A percentile compares a stretch with the other conserved stretches of the same genome.
These are phyloP conservation scores for Amesomyces nigricolor DNA, from an alignment of 2,329 filamentous ascomycete species.

Conservation along the genomic window DNA sequence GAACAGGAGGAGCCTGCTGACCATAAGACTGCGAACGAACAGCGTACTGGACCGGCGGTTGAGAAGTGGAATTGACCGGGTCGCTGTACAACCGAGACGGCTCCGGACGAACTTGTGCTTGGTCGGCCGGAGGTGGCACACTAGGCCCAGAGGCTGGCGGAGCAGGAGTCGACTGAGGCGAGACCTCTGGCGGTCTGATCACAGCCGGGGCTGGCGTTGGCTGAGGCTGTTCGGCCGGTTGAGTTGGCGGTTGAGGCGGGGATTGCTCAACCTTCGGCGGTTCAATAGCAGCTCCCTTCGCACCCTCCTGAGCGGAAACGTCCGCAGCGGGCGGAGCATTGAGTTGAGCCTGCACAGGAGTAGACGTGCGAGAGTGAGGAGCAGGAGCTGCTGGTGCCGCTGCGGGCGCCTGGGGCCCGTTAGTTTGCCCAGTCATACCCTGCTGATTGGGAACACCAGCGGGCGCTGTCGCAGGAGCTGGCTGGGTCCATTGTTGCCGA, in stretches of 20 bases:
- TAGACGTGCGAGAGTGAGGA: slow-evolving; percentile 1
- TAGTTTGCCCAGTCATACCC: background rate
- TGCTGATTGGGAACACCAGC: slow-evolving; percentile 2
- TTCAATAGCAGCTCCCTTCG: background rate
- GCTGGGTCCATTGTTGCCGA: slow-evolving; percentile 13
- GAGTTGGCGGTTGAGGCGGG: background rate
- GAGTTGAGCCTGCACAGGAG: slow-evolving; percentile 4
- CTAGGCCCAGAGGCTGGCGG: slow-evolving; percentile 4
- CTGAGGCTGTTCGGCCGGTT: background rate
- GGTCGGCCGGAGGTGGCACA: slow-evolving; percentile 10
- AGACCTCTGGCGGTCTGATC: background rate
- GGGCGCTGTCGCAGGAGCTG: background rate
- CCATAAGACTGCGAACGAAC: slow-evolving; percentile 18
- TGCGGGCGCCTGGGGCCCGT: background rate
- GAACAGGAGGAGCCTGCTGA: slow-evolving; percentile 14
- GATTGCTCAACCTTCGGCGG: background rate
- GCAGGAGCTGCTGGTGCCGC: background rate
- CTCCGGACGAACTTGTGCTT: slow-evolving; percentile 15
- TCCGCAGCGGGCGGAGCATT: background rate
- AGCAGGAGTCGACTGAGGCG: slow-evolving; percentile 3
- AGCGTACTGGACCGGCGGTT: slow-evolving; percentile 17
- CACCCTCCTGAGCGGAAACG: background rate
- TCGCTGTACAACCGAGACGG: slow-evolving; percentile 9
- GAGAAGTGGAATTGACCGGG: slow-evolving; percentile 5
- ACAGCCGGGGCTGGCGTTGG: background rate